Percentiles rank a stretch among this genome's conserved stretches.
phyloP scores from a whole-genome alignment of 2,329 filamentous ascomycete genomes.

The Triangularia verruculosa region DNA sequence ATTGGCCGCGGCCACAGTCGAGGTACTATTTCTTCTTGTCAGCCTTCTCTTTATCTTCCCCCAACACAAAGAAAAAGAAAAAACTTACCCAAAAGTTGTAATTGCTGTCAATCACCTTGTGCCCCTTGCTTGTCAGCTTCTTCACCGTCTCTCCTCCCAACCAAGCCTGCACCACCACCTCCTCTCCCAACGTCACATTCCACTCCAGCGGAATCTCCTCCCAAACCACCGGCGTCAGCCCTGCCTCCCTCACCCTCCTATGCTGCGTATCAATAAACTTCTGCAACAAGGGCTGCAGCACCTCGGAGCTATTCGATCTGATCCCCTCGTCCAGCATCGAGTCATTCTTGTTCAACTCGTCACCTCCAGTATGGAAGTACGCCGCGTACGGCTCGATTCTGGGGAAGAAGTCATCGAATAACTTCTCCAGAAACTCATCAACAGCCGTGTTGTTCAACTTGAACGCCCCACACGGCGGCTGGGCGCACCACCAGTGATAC shows the following conservation, averaged over 20 bases:
- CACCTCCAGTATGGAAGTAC: constrained; percentile 84
- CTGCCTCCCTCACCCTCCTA: constrained; percentile 57
- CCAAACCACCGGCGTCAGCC: constrained; percentile 76
- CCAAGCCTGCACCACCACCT: constrained; percentile 80
- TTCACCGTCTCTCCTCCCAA: constrained; percentile 61
- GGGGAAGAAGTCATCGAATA: constrained; percentile 76
- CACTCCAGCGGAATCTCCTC: constrained; percentile 80
- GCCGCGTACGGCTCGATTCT: constrained; percentile 64
- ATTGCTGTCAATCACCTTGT: constrained; percentile 71
- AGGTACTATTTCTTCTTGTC: constrained; percentile 58
- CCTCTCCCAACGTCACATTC: constrained; percentile 68
- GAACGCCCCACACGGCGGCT: constrained; percentile 67
- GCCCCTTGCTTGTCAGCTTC: constrained; percentile 58
- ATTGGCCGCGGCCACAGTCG: constrained; percentile 78
- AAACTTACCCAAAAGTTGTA: constrained; percentile 70
- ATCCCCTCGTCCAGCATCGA: constrained; percentile 73
- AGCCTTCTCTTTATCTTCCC: neutral
- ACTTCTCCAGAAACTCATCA: constrained; percentile 64
- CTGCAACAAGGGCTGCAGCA: constrained; percentile 74
- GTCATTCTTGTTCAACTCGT: constrained; percentile 77
- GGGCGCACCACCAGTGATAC: constrained; percentile 57
- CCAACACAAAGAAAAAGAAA: neutral
- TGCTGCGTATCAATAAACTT: constrained; percentile 71
- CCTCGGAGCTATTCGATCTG: constrained; percentile 57
- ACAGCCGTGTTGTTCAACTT: constrained; percentile 73